These are phyloP conservation scores for Tulasnella sp. DNA, from an alignment of 768 basidiomycete genomes.

Conservation along the genomic window DNA sequence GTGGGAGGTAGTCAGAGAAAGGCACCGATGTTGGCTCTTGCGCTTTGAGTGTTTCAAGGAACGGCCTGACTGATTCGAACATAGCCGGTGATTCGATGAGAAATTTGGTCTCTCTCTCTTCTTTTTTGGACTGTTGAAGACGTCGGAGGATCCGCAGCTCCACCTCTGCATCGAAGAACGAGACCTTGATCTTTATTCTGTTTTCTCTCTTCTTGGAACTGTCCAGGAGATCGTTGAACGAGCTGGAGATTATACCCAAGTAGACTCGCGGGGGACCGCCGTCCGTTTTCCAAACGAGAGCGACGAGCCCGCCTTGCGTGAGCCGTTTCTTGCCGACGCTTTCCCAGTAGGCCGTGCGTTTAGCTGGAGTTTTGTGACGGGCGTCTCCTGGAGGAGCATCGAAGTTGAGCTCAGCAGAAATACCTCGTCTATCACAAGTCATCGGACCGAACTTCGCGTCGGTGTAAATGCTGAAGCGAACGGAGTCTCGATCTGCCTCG, in stretches of 20 bases:
- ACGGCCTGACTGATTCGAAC: constrained; percentile 57
- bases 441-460: constrained; percentile 10
- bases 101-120: constrained; percentile 18
- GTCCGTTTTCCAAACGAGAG: constrained; percentile 23
- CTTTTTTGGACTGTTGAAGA: neutral
- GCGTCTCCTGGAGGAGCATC: constrained; percentile 48
- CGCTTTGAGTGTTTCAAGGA: constrained; percentile 45
- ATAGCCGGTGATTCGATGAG: constrained; percentile 53
- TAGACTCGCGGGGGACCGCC: constrained; percentile 25
- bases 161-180: constrained; percentile 52
- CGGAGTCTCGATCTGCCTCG: constrained; percentile 1
- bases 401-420: constrained; percentile 37
- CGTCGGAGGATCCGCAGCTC: constrained; percentile 32
- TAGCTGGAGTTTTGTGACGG: constrained; percentile 28
- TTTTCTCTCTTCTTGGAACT: constrained; percentile 27
- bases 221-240: constrained; percentile 34
- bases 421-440: constrained; percentile 28
- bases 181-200: constrained; percentile 36
- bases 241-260: constrained; percentile 42
- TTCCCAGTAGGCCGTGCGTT: constrained; percentile 50
- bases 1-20: constrained; percentile 41
- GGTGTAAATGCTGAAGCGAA: constrained; percentile 19
- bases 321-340: constrained; percentile 46
- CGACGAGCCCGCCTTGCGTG: constrained; percentile 50
- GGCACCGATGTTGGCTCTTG: constrained; percentile 47